phyloP scores from a whole-genome alignment of 83 land plant genomes.

The Diphasiastrum complanatum region DNA sequence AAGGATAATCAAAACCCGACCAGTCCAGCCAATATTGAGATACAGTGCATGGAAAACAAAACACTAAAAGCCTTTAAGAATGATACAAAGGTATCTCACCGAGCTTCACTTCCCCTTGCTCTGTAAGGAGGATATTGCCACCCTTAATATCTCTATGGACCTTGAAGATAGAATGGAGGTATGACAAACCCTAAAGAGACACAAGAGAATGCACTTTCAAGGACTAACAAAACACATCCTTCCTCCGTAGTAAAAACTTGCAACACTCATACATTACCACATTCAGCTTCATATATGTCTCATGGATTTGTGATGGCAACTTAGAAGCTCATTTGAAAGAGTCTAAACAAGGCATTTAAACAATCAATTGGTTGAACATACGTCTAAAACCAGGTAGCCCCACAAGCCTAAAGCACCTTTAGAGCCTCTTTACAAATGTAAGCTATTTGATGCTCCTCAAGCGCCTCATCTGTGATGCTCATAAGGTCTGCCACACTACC shows the following conservation, averaged over 20 bases:
- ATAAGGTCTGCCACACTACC: constrained; percentile 97
- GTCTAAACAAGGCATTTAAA: too few species aligned
- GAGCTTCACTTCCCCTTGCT: constrained; percentile 92
- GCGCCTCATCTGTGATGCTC: constrained; percentile 78
- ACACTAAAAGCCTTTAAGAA: not conserved
- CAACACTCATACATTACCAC: too few species aligned
- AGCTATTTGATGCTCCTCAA: constrained; percentile 90
- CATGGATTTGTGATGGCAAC: too few species aligned
- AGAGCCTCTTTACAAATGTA: constrained; percentile 89
- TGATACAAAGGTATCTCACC: constrained; percentile 33
- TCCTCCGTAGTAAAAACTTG: too few species aligned
- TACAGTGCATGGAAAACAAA: not conserved
- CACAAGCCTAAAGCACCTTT: too few species aligned
- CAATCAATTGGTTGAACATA: too few species aligned
- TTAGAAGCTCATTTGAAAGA: too few species aligned
- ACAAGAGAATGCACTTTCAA: too few species aligned
- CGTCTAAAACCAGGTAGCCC: too few species aligned
- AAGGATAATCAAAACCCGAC: constrained; percentile 2
- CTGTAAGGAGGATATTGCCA: constrained; percentile 85
- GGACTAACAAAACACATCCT: too few species aligned
- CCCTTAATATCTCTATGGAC: constrained; percentile 99
- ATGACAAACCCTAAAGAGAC: constrained; percentile 75
- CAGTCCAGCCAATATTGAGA: not conserved
- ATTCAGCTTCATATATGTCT: too few species aligned
- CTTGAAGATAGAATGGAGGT: constrained; percentile 91